Evolutionary conservation across 345 rosid genomes (phyloP).

Genomic region (Pistacia vera): DNA sequence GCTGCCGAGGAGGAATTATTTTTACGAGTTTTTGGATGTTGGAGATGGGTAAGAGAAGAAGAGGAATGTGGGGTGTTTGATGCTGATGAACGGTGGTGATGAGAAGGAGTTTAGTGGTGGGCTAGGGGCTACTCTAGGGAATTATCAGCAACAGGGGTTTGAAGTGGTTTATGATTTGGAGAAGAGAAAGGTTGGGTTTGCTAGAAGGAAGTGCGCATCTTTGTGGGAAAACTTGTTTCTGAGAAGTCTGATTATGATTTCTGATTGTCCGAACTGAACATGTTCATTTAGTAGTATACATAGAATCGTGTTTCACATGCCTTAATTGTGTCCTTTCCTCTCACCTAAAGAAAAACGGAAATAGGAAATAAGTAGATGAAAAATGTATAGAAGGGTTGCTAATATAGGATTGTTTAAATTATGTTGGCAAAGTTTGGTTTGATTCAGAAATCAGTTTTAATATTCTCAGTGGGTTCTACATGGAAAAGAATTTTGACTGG

Average conservation of each 20-base stretch:
- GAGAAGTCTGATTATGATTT: neutral
- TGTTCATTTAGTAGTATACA: neutral
- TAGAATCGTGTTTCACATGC: neutral
- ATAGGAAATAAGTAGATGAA: neutral
- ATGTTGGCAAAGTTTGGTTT: too few relatives aligned
- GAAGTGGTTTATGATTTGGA: slow-evolving; percentile 91
- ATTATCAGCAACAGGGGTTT: slow-evolving; percentile 94
- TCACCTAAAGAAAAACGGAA: neutral
- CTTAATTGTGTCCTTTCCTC: neutral
- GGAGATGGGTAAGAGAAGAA: slow-evolving; percentile 43
- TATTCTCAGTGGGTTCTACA: neutral
- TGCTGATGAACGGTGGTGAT: slow-evolving; percentile 93
- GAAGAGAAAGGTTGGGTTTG: slow-evolving; percentile 77
- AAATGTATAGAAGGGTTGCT: neutral
- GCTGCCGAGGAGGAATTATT: slow-evolving; percentile 81
- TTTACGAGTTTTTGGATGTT: slow-evolving; percentile 73
- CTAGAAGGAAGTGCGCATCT: slow-evolving; percentile 78
- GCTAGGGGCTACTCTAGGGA: slow-evolving; percentile 78
- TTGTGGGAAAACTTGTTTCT: slow-evolving; percentile 62
- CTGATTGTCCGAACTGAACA: neutral
- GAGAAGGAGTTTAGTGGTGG: slow-evolving; percentile 76
- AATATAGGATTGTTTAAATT: neutral
- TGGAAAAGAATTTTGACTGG: neutral
- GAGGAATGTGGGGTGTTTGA: slow-evolving; percentile 75
- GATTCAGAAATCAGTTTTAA: neutral